Evolutionary conservation across 345 rosid genomes (phyloP).

Genomic region (Hibiscus syriacus): DNA sequence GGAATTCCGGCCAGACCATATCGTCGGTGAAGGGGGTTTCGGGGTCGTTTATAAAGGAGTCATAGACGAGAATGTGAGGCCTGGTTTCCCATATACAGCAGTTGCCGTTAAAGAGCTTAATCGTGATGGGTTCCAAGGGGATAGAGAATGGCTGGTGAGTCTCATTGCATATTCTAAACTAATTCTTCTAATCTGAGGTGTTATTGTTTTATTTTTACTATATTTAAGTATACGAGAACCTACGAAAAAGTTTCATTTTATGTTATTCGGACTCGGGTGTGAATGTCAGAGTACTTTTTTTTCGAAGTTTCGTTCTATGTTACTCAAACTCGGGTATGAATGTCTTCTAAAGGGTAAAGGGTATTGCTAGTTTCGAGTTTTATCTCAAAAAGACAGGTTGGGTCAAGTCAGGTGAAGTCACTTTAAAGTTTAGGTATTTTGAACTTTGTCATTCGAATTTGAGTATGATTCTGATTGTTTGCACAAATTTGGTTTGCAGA

Average conservation of each 20-base stretch:
- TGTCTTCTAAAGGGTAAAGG: no score
- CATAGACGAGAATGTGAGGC: conserved; percentile 56
- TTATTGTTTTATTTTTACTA: no score
- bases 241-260: background rate
- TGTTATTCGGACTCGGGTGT: background rate
- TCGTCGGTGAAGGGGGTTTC: conserved; percentile 95
- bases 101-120: conserved; percentile 95
- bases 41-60: conserved; percentile 91
- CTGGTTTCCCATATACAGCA: conserved; percentile 43
- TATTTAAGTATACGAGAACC: background rate
- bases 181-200: no score
- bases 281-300: no score
- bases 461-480: background rate
- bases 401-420: no score
- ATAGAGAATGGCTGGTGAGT: conserved; percentile 97
- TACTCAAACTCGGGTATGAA: no score
- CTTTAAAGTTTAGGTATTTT: no score
- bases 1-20: conserved; percentile 72
- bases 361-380: no score
- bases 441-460: no score
- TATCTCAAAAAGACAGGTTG: no score
- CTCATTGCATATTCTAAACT: background rate
- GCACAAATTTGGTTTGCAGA: conserved; percentile 34
- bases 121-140: conserved; percentile 92
- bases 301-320: no score